phyloP scores from a whole-genome alignment of 148 eudicot genomes.

The Polygonum aviculare region DNA sequence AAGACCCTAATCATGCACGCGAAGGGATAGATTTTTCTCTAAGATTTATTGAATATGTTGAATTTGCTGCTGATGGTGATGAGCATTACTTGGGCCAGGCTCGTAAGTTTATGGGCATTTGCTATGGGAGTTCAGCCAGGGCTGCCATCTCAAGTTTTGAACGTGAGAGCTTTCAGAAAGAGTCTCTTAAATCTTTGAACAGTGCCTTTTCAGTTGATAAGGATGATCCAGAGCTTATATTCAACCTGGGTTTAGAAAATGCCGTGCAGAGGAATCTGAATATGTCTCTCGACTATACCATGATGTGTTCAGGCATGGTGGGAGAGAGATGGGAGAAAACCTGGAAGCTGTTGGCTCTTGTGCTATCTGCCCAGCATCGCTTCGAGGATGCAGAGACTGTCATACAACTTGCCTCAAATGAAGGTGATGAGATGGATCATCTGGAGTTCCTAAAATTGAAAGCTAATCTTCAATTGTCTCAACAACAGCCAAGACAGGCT shows the following conservation, averaged over 20 bases:
- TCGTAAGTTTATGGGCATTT: conserved; percentile 60
- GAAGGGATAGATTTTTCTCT: conserved; percentile 62
- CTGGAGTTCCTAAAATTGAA: conserved; percentile 59
- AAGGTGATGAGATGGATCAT: conserved; percentile 47
- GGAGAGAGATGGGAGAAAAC: conserved; percentile 52
- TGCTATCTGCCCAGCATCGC: conserved; percentile 70
- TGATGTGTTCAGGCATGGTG: conserved; percentile 49
- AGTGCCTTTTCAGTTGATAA: conserved; percentile 25
- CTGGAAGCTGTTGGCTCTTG: conserved; percentile 64
- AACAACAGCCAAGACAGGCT: conserved; percentile 74
- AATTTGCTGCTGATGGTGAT: conserved; percentile 34
- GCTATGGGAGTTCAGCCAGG: conserved; percentile 76
- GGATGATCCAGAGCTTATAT: conserved; percentile 53
- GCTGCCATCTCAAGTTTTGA: conserved; percentile 41
- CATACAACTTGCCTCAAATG: conserved; percentile 74
- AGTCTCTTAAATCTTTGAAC: conserved; percentile 39
- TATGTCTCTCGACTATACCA: conserved; percentile 46
- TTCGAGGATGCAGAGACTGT: conserved; percentile 74
- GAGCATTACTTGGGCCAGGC: conserved; percentile 58
- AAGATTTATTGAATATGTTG: conserved; percentile 37
- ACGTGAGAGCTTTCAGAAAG: conserved; percentile 39
- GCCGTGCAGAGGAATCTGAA: conserved; percentile 64
- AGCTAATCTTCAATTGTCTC: conserved; percentile 61
- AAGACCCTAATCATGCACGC: conserved; percentile 38
- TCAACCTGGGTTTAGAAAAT: conserved; percentile 60